phyloP scores from a whole-genome alignment of 164 flowering plant species.

The Stephania yunnanensis region DNA sequence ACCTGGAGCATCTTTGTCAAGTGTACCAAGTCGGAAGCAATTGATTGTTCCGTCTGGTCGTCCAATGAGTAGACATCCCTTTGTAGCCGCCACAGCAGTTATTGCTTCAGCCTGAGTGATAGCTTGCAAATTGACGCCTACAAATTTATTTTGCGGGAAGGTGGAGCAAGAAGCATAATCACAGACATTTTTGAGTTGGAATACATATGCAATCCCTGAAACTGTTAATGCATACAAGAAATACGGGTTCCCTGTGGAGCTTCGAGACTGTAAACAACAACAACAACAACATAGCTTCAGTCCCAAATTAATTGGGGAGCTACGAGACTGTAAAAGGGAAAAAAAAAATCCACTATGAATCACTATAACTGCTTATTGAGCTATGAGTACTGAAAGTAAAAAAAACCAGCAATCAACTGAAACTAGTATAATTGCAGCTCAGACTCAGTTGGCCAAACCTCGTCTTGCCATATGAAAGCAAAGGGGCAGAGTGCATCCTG shows the following conservation, averaged over 20 bases:
- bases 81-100: constrained; percentile 46
- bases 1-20: constrained; percentile 53
- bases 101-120: constrained; percentile 29
- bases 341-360: neutral
- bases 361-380: neutral
- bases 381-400: neutral
- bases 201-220: constrained; percentile 59
- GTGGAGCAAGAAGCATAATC: constrained; percentile 39
- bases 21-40: constrained; percentile 49
- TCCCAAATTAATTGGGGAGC: too few species aligned
- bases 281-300: too few species aligned
- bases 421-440: neutral
- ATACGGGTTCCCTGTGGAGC: constrained; percentile 19
- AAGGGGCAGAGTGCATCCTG: constrained; percentile 56
- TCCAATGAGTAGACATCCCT: constrained; percentile 58
- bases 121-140: constrained; percentile 34
- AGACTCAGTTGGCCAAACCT: constrained; percentile 33
- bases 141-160: constrained; percentile 36
- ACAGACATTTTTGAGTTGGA: constrained; percentile 31
- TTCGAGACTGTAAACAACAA: constrained; percentile 24
- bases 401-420: neutral
- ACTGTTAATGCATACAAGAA: constrained; percentile 52
- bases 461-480: constrained; percentile 46
- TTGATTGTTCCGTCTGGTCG: constrained; percentile 59
- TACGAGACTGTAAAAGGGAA: neutral